These are phyloP conservation scores for Posidonia australis DNA, from an alignment of 106 monocot species.

Conservation along the genomic window DNA sequence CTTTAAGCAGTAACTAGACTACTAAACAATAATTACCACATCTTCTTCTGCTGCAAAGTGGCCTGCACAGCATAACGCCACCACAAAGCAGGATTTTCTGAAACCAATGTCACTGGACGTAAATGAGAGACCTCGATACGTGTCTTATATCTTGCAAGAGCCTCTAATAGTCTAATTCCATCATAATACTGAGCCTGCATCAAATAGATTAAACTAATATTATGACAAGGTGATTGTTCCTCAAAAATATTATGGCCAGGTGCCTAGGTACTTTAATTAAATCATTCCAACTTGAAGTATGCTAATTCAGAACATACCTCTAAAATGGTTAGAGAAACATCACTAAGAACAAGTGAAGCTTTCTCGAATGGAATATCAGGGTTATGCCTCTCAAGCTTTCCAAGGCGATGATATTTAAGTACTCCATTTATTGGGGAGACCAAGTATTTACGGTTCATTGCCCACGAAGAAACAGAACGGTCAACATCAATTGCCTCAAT, in stretches of 20 bases:
- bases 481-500: constrained; percentile 37
- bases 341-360: constrained; percentile 67
- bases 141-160: constrained; percentile 67
- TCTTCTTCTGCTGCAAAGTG: constrained; percentile 76
- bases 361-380: constrained; percentile 69
- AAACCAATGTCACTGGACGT: constrained; percentile 56
- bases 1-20: too few species aligned
- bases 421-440: constrained; percentile 93
- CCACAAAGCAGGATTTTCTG: constrained; percentile 67
- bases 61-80: constrained; percentile 92
- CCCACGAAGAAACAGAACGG: constrained; percentile 29
- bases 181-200: constrained; percentile 92
- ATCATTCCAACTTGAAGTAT: neutral
- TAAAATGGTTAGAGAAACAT: constrained; percentile 73
- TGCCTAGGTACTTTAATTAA: neutral
- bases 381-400: constrained; percentile 69
- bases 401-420: constrained; percentile 86
- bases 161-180: constrained; percentile 77
- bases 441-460: constrained; percentile 51
- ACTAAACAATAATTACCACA: neutral
- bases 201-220: constrained; percentile 6
- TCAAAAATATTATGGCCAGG: neutral
- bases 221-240: neutral
- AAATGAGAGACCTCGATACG: constrained; percentile 89
- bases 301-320: constrained; percentile 42